Conservation (phyloP, 371 early-diverging fungal genomes). For the Rhizomucor miehei region DNA sequence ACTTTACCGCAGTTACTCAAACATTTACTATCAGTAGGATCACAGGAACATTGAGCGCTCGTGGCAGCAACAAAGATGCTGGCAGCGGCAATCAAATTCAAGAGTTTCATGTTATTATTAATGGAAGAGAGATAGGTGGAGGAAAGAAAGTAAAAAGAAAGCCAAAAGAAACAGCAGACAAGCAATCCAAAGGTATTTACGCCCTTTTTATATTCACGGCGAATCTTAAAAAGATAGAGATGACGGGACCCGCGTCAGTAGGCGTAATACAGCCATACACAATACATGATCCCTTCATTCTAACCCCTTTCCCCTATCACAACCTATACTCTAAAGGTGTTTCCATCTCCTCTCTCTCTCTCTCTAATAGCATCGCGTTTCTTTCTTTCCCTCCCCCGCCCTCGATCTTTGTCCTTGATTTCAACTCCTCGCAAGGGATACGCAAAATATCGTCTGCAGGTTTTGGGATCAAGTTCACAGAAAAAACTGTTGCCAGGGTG, state of each 20-base stretch:
- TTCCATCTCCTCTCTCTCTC: too few species aligned
- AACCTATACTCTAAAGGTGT: too few species aligned
- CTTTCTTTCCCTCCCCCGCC: too few species aligned
- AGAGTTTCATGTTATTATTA: conserved; percentile 11
- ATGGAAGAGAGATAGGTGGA: neutral
- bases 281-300: too few species aligned
- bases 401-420: too few species aligned
- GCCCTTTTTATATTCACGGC: conserved; percentile 4
- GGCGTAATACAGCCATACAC: neutral
- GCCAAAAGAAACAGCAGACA: neutral
- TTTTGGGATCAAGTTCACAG: neutral
- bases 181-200: neutral
- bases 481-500: too few species aligned
- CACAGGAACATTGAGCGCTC: conserved; percentile 27
- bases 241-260: neutral
- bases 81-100: conserved; percentile 11
- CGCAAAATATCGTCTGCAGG: too few species aligned
- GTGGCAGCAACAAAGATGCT: conserved; percentile 10
- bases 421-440: too few species aligned
- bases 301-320: too few species aligned
- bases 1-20: conserved; percentile 29
- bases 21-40: conserved; percentile 19
- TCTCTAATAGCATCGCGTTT: too few species aligned
- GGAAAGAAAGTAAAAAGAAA: neutral
- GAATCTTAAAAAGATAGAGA: too few species aligned